Evolutionary conservation across 768 basidiomycete species (phyloP).

Genomic region (Exidia glandulosa): DNA sequence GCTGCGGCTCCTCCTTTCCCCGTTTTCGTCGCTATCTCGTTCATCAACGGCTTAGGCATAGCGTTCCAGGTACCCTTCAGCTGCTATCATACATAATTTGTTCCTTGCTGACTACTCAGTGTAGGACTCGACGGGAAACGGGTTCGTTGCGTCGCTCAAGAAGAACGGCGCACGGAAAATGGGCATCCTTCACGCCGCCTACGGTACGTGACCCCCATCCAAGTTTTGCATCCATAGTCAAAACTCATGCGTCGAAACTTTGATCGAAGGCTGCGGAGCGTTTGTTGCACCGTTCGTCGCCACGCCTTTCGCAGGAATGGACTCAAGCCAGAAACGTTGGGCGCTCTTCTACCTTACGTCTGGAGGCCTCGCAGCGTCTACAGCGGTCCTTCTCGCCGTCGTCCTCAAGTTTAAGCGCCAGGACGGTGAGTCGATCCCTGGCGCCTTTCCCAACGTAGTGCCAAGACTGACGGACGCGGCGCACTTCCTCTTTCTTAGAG

Average conservation of each 20-base stretch:
- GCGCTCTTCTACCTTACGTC: neutral
- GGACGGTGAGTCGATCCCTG: neutral
- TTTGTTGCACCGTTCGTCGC: conserved; percentile 1
- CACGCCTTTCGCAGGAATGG: conserved; percentile 1
- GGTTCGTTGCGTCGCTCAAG: neutral
- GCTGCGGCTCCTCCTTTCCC: conserved; percentile 2
- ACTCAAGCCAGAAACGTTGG: neutral
- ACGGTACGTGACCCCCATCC: neutral
- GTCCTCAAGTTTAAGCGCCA: neutral
- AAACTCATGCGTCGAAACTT: neutral
- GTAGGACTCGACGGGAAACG: neutral
- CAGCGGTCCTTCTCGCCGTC: neutral
- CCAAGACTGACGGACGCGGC: conserved; percentile 10
- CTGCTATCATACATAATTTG: neutral
- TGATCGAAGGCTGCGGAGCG: neutral
- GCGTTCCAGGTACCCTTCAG: neutral
- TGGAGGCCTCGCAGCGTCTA: neutral
- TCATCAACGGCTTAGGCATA: conserved; percentile 1
- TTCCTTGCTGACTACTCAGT: neutral
- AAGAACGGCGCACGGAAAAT: neutral
- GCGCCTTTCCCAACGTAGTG: neutral
- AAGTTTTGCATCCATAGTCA: neutral
- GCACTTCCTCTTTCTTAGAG: too few relatives aligned
- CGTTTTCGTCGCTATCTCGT: neutral
- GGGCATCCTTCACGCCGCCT: conserved; percentile 3